A percentile compares a stretch with the other conserved stretches of the same genome.
Conservation (phyloP, 1,284 basidiomycete species). For the Ceratobasidium theobromae region DNA sequence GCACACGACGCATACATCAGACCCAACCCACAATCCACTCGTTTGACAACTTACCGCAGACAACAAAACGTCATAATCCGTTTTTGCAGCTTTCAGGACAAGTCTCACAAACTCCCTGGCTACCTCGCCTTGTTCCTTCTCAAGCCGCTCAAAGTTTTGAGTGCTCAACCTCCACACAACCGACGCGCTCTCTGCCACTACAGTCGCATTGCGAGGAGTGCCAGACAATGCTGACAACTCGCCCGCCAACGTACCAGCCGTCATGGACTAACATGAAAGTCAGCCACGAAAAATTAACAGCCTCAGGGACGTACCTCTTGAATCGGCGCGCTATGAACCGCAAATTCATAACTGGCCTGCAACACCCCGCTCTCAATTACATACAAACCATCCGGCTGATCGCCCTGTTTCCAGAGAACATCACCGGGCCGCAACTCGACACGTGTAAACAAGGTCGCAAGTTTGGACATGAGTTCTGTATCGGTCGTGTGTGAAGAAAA, state of each 20-base stretch:
- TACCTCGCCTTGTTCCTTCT: slow-evolving; percentile 64
- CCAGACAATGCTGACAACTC: slow-evolving; percentile 82
- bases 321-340: slow-evolving; percentile 62
- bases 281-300: background rate
- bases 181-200: slow-evolving; percentile 73
- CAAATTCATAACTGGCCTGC: slow-evolving; percentile 76
- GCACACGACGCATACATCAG: background rate
- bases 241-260: slow-evolving; percentile 86
- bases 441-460: slow-evolving; percentile 73
- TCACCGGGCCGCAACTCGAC: slow-evolving; percentile 59
- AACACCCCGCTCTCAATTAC: slow-evolving; percentile 83
- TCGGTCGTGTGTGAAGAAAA: slow-evolving; percentile 67
- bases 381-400: slow-evolving; percentile 79
- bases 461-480: slow-evolving; percentile 45
- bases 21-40: background rate
- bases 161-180: slow-evolving; percentile 77
- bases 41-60: slow-evolving; percentile 47
- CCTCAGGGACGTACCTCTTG: slow-evolving; percentile 56
- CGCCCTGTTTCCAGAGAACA: slow-evolving; percentile 75
- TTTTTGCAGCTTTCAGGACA: slow-evolving; percentile 79
- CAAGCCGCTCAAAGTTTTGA: slow-evolving; percentile 58
- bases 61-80: slow-evolving; percentile 74
- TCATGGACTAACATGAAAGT: slow-evolving; percentile 61
- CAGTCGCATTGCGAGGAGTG: slow-evolving; percentile 79
- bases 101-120: slow-evolving; percentile 69